Percentiles rank a stretch among this genome's conserved stretches.
phyloP scores from a whole-genome alignment of 2,329 filamentous ascomycete species.

The Plenodomus biglobosus region DNA sequence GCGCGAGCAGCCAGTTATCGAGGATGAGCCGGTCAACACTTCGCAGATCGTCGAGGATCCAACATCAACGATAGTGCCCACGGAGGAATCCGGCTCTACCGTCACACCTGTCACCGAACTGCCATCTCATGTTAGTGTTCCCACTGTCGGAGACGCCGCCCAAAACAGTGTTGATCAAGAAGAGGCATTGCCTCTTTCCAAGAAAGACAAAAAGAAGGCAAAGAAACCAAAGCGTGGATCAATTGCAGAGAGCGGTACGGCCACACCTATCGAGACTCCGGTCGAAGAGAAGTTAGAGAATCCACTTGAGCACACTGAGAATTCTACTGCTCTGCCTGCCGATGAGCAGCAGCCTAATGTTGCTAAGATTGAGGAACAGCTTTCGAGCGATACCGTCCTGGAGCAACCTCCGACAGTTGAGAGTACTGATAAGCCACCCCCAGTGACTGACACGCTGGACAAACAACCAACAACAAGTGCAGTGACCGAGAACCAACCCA shows the following conservation, averaged over 20 bases:
- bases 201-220: conserved; percentile 25
- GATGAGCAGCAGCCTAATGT: conserved; percentile 3
- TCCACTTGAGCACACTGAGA: not conserved
- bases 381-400: not conserved
- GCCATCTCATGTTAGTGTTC: not conserved
- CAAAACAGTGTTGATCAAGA: not conserved
- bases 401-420: not conserved
- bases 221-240: conserved; percentile 29
- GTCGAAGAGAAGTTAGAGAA: conserved; percentile 8
- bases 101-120: not conserved
- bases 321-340: not conserved
- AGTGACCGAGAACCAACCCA: not conserved
- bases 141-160: not conserved
- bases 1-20: not conserved
- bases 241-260: conserved; percentile 9
- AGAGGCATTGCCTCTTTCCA: not conserved
- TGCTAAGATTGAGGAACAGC: not conserved
- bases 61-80: not conserved
- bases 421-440: not conserved
- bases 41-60: not conserved
- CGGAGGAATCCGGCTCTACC: not conserved
- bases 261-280: conserved; percentile 8
- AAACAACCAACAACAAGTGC: not conserved
- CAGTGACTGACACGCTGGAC: not conserved
- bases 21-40: not conserved